Base-by-base conservation (phyloP, 257 asterid genomes). In the Solanum microdontum region DNA sequence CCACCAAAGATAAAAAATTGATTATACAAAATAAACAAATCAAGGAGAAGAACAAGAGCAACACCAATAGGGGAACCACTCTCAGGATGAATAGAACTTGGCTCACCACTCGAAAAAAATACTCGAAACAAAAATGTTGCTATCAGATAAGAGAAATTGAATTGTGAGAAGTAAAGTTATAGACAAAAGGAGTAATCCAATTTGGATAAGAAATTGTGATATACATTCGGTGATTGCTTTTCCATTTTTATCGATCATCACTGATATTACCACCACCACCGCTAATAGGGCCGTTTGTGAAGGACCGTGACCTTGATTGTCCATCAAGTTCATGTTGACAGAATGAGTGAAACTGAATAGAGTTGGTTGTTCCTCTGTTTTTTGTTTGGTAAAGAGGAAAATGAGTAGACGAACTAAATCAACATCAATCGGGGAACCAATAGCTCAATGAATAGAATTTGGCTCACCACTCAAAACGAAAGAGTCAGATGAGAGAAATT, bases 21-120 rank as follows among this genome's bases (percentile, higher is more conserved):
- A 88, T 89, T 88, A 92, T 90, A 92, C 87, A 96, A 95, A 4
- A 96, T 96, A 23, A 96, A 73, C 24, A 96, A 74, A 6, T 95
- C 94, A 90, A 96, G 95, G 55, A 93, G 2, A 82, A 96, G 95
- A 17, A 96, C 45, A 24, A 94, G 88, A 8, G 94, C 96, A 84
- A 97, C 98, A 64, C 98, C 99, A 91, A 95, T 91, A 12, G 98
- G 98, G 0, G 99, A 96, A 39, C 99, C 98, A 89, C 95, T 90
- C 90, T 75, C 94, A 43, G 98, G 92, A 93, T 95, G 99, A 90
- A 96, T 92, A 83, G 98, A 83, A 85, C 94, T 90, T 0, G 98
- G 97, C 76, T 94, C 96, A 26, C 98, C 97, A 85, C 92, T 40
- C 89, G 97, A 93, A 90, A 94, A 94, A 93, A 0, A 93, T 36